Evolutionary conservation across 2,329 filamentous ascomycete species (phyloP).

Genomic region (Seiridium unicorne): DNA sequence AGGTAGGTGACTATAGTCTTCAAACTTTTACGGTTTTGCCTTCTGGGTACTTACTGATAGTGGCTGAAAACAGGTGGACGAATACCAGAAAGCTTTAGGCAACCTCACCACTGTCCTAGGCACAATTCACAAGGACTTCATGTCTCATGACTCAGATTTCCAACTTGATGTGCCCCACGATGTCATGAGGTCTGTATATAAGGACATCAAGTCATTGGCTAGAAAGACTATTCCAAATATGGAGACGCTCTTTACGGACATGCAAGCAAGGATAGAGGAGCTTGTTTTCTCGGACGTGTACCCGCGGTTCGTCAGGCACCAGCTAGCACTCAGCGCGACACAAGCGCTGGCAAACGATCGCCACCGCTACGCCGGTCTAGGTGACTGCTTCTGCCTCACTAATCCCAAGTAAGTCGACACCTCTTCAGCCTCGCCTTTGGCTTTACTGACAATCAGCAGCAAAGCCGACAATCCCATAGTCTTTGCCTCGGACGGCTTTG

Average conservation of each 20-base stretch:
- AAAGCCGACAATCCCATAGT: slow-evolving; percentile 45
- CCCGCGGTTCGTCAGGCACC: slow-evolving; percentile 48
- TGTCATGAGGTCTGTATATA: slow-evolving; percentile 25
- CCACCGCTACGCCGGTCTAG: slow-evolving; percentile 36
- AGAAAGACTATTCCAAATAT: slow-evolving; percentile 33
- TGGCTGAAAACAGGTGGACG: slow-evolving; percentile 30
- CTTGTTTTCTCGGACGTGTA: slow-evolving; percentile 43
- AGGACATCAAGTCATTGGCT: slow-evolving; percentile 22
- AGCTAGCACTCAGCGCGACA: slow-evolving; percentile 42
- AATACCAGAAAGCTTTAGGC: slow-evolving; percentile 40
- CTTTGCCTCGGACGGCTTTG: slow-evolving; percentile 48
- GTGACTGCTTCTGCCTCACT: slow-evolving; percentile 44
- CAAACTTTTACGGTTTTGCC: background rate
- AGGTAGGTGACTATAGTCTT: slow-evolving; percentile 27
- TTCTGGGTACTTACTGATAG: background rate
- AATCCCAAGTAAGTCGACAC: slow-evolving; percentile 26
- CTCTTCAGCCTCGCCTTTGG: background rate
- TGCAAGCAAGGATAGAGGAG: slow-evolving; percentile 38
- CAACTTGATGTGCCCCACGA: slow-evolving; percentile 26
- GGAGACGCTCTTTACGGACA: slow-evolving; percentile 37
- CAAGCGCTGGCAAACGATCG: slow-evolving; percentile 24
- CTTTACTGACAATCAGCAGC: slow-evolving; percentile 1
- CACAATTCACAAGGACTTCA: slow-evolving; percentile 27
- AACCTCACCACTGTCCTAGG: slow-evolving; percentile 36
- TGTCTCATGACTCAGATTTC: slow-evolving; percentile 13